These are phyloP conservation scores for Solanum chacoense DNA, from an alignment of 305 asterid genomes.

Conservation along the genomic window DNA sequence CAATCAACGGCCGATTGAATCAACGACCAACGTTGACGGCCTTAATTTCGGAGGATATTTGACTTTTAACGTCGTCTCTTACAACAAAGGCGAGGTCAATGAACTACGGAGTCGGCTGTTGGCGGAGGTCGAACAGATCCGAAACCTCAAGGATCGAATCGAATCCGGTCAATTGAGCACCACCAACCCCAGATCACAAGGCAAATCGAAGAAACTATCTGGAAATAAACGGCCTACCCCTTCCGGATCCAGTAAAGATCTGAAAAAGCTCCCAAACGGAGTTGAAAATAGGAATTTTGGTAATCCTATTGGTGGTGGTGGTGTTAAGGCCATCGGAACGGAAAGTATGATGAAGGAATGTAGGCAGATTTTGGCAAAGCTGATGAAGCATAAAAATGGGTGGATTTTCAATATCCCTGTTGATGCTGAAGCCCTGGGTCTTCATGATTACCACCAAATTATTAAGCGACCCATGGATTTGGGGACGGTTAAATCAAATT, in stretches of 20 bases:
- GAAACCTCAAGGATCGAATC: constrained; percentile 48
- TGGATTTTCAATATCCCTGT: constrained; percentile 64
- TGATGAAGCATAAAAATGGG: constrained; percentile 52
- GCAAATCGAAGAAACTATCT: constrained; percentile 38
- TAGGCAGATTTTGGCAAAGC: constrained; percentile 47
- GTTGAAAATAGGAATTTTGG: constrained; percentile 20
- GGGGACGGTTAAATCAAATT: constrained; percentile 72
- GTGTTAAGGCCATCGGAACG: constrained; percentile 21
- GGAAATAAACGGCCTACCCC: constrained; percentile 40
- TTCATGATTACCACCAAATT: constrained; percentile 82
- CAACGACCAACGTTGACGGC: constrained; percentile 34
- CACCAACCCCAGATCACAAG: constrained; percentile 43
- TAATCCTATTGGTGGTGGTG: not conserved
- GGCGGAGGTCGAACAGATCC: constrained; percentile 63
- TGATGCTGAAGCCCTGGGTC: constrained; percentile 57
- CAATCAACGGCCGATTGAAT: constrained; percentile 40
- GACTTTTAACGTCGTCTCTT: constrained; percentile 39
- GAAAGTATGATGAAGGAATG: constrained; percentile 54
- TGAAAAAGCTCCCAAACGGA: constrained; percentile 23
- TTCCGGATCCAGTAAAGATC: constrained; percentile 34
- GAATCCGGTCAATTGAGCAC: constrained; percentile 44
- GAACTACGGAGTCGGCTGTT: constrained; percentile 50
- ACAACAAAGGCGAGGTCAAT: constrained; percentile 37
- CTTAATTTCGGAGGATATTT: constrained; percentile 41
- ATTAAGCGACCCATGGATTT: constrained; percentile 93